Base-by-base conservation (phyloP, 2,329 filamentous ascomycete genomes). In the Chaetomium olivaceum region DNA sequence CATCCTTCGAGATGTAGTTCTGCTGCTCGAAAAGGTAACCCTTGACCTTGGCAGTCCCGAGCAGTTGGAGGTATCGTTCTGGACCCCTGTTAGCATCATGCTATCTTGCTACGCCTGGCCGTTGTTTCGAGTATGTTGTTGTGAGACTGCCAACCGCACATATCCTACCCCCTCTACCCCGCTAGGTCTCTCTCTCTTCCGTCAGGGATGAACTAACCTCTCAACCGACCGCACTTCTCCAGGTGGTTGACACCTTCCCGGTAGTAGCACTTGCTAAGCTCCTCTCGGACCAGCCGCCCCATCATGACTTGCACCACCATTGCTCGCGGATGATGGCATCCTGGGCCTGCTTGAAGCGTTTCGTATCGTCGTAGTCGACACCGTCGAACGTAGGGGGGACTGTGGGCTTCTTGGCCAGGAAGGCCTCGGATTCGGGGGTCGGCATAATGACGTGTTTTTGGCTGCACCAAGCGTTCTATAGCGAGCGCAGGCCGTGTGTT, bases 281-380 rank as follows among this genome's bases (percentile, higher is more conserved):
- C 91, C 77, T 94, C 90, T 70, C 90, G 83, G 63, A 95, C 90
- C 69, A 95, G 80, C 68, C 91, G 85, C 65, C 90, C 90, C 91
- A 93, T 95, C 91, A 95, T 95, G 77, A 89, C 89, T 77, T 87
- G 88, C 67, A 95, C 91, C n/a, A n/a, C 92, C 92, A 95, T 82
- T 95, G 91, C 81, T 95, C 91, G 69, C 91, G 85, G 73, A 95
- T 86, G 64, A 95, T 85, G 70, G 91, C 86, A 77, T 95, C 91
- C 77, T 94, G 91, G 62, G 91, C 91, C 68, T 88, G 88, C 83
- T 94, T 95, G 76, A 95, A 83, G 72, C 87, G 87, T 76, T 87
- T 87, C 77, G 89, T 92, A 81, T 95, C 90, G 71, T 93, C 89
- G 81, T 90, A 95, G 82, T 94, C 89, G 76, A 95, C 91, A 71